Base-by-base conservation (phyloP, 2,329 filamentous ascomycete species). In the Fusarium chlamydosporum region DNA sequence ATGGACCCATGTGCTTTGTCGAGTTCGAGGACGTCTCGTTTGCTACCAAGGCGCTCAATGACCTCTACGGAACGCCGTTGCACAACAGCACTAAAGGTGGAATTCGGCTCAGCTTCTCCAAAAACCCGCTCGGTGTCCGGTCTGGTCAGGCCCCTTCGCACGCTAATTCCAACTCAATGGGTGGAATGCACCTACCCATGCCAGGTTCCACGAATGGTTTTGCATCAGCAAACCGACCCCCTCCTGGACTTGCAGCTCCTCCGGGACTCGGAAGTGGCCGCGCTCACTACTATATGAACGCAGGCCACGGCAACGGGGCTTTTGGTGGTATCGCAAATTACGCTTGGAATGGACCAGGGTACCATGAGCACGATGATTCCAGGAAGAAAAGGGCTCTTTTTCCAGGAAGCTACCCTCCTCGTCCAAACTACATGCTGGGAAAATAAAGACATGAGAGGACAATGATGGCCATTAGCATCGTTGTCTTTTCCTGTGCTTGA, bases 1-100 rank as follows among this genome's bases (percentile, higher is more conserved):
- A 97, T 73, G 95, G 95, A 0, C 95, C 95, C 3, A 98, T 98
- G 94, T 98, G 96, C 77, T 98, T 98, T 79, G 96, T 99, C 37
- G 96, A 99, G 79, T 99, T 98, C 73, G 95, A 98, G 75, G 94
- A 97, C 74, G 86, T 97, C 12, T 92, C 92, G 2, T 95, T 93
- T 75, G 95, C 96, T 1, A 97, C 95, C 41, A 97, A 96, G 79
- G 91, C 94, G 2, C 85, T 98, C 4, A 89, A 94, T 68, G 93
- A 97, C 58, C 85, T 98, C 2, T 97, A 98, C 75, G 96, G 96
- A 0, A 89, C 91, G 50, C 89, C 88, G 48, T 85, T 98, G 33
- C 93, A 94, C 77, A 97, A 97, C 80, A 97, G 94, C 75, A 88
- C 93, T 76, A 97, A 97, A 78, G 95, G 95, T 8, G 96, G 96